Base-by-base conservation (phyloP, 2,329 filamentous ascomycete genomes). In the Cordyceps javanica region DNA sequence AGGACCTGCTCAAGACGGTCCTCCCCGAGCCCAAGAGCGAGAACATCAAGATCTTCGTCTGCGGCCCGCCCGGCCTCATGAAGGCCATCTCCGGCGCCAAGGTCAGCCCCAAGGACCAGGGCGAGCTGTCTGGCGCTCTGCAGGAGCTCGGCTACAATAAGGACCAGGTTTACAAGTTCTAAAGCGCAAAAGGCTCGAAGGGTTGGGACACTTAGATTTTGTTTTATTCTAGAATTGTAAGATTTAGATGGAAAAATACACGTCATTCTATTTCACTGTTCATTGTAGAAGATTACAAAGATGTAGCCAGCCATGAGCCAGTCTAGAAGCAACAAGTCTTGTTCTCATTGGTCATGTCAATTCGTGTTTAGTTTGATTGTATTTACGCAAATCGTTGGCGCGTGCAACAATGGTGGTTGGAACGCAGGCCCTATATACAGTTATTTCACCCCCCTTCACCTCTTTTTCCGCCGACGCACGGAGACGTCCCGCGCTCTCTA, bases 91-190 rank as follows among this genome's bases (percentile, higher is more conserved):
- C 89, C 38, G 94, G 94, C 34, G 75, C 76, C 68, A 97, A 99
- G 89, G 87, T 88, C 72, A 94, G 88, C 75, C 91, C 92, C n/a
- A 81, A 83, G 67, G 91, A 99, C 72, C 94, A 99, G 78, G 94
- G 94, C 65, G 93, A 97, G 77, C 80, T 99, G 63, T 78, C 78
- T 9, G 94, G 90, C 62, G 78, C 87, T 62, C 78, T 99, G 63
- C 88, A 91, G 77, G 90, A 96, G 67, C 79, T 97, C 38, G 91
- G 91, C 49, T 82, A 81, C 67, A 68, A 62, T 28, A 62, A 72
- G 52, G 79, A 97, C 60, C 94, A 97, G 78, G 92, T 97, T 36
- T 96, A 90, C 81, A 97, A 97, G 82, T 96, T 96, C 69, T 96
- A 78, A 62, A 62, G 49, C 3, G 36, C 23, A 2, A 8, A 13